Evolutionary conservation across 1,139 yeast genomes (phyloP).

Genomic region (Blastobotrys proliferans): DNA sequence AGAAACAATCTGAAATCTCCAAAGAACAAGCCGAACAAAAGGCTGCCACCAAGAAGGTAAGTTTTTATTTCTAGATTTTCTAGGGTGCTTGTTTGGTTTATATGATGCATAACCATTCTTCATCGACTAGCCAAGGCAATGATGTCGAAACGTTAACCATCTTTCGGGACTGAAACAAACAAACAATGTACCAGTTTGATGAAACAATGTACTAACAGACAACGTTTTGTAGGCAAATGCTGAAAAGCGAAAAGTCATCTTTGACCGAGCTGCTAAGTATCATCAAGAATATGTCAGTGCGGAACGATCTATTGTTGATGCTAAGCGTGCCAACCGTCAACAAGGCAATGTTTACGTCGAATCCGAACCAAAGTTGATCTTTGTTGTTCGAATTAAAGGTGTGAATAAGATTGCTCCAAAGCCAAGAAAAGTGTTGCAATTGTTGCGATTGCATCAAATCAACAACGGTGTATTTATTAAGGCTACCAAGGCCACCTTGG

Average conservation of each 20-base stretch:
- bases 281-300: conserved; percentile 94
- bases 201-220: conserved; percentile 15
- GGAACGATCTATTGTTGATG: conserved; percentile 86
- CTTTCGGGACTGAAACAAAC: conserved; percentile 91
- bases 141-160: conserved; percentile 96
- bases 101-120: conserved; percentile 19
- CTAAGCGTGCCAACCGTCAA: conserved; percentile 97
- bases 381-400: conserved; percentile 99
- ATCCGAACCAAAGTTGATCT: conserved; percentile 94
- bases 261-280: conserved; percentile 98
- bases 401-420: conserved; percentile 99
- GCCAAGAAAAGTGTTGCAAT: conserved; percentile 99
- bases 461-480: conserved; percentile 98
- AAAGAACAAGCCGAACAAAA: conserved; percentile 83
- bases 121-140: conserved; percentile 47
- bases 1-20: conserved; percentile 62
- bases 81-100: no score
- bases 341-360: conserved; percentile 78
- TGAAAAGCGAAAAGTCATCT: conserved; percentile 86
- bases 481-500: conserved; percentile 97
- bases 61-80: background rate
- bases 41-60: conserved; percentile 50
- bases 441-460: conserved; percentile 95
- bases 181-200: no score
- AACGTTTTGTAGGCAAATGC: conserved; percentile 27